Evolutionary conservation across 179 eudicot genomes (phyloP), one percentile per base, ranked within the genome.

Genomic region (Actinidia chinensis): DNA sequence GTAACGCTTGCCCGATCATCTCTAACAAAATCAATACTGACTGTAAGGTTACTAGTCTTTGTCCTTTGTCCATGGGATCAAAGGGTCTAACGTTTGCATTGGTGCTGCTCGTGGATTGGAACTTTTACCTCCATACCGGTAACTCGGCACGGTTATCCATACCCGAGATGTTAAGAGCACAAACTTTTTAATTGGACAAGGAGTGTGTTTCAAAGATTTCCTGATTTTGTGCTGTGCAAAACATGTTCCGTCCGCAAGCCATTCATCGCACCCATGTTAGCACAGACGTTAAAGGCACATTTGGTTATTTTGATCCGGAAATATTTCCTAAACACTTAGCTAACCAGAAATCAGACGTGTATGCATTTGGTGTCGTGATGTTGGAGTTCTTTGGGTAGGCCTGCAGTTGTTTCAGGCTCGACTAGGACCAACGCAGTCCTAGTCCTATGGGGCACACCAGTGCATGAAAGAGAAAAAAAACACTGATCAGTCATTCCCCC

Each of bases 401-500:
- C 79, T 3, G 71, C 78, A 17, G 44, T 76, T 3, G 44, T 61
- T 60, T 4, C 1, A 28, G 5, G 8, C 46, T 28, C 0, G 71
- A 61, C 13, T 77, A 40, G 66, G 76, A 81, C 33, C 85, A 82
- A 43, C 75, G 59, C 46, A 68, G 61, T 71, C n/a, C 71, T 87
- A 63, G 75, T 54, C 17, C 68, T 71, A 0, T 85, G 88, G 88
- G n/a, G 90, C 71, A 2, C 56, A 48, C 15, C 12, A 17, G 4
- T 64, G 59, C 59, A 4, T 75, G 60, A 52, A 71, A 12, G 25
- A 77, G 2, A 80, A 79, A 23, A n/a, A n/a, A n/a, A 47, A 12
- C 14, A 51, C 82, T 14, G 77, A 79, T 51, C 60, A 43, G 80
- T 86, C n/a, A 79, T 86, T 28, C 87, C 84, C 76, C 84, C 87